Evolutionary conservation across 306 rosid genomes (phyloP), one percentile per base, ranked within the genome.

Genomic region (Ormosia semicastrata): DNA sequence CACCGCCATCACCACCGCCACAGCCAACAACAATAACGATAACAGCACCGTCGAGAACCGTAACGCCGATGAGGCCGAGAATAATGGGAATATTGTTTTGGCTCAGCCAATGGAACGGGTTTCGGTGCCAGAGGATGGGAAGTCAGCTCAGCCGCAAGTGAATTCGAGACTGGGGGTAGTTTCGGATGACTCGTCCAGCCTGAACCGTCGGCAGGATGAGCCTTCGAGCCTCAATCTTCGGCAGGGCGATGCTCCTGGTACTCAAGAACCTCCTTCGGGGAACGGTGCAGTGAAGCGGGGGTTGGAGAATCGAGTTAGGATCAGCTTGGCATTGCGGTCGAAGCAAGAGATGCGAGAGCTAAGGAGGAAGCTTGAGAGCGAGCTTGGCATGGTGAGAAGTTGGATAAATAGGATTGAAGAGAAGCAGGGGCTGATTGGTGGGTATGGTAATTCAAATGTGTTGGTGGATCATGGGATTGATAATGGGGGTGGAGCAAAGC

Each of bases 331-430:
- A 0, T 78, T 82, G 0, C 84, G 87, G 88, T 82, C 94, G 0
- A 95, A 90, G 90, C 87, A 78, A 69, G 94, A 92, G 75, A 78
- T 54, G 78, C 84, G 63, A 2, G 92, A 90, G 72, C 88, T 90
- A 15, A 82, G 89, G 78, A 89, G 76, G 75, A 95, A 80, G 90
- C 91, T 95, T 75, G 89, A 87, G 74, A 41, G 72, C 4, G 88
- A 93, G 81, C 97, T 95, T 9, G 88, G 83, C 40, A 86, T 17
- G 30, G 92, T 95, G 62, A 87, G 94, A 71, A 72, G 60, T 87
- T 83, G 86, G 94, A 90, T 95, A 80, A 87, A 83, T 88, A 90
- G 76, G 90, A 88, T 95, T 84, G 97, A 91, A 68, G 86, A 67
- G 63, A 93, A 89, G 78, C 97, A 87, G 89, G 86, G 85, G 68